These are phyloP conservation scores for Naganishia sp. DNA, from an alignment of 1,284 basidiomycete genomes.

Conservation along the genomic window DNA sequence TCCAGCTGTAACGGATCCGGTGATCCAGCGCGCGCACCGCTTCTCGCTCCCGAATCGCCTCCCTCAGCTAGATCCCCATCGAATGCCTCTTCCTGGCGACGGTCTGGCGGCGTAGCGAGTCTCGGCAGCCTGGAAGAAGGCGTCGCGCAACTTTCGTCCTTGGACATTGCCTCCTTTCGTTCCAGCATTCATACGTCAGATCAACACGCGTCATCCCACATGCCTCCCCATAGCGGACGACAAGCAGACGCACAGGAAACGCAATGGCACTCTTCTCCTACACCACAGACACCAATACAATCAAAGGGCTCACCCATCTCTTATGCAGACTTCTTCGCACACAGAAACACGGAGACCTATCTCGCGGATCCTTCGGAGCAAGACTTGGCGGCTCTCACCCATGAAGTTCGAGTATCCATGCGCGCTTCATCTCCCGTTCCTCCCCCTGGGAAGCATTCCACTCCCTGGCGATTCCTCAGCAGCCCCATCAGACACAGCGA, in stretches of 20 bases:
- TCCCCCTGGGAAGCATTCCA: neutral
- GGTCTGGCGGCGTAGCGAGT: constrained; percentile 7
- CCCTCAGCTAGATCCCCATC: neutral
- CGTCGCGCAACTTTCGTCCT: constrained; percentile 16
- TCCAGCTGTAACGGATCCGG: neutral
- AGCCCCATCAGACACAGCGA: constrained; percentile 16
- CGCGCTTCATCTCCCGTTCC: neutral
- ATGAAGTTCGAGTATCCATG: neutral
- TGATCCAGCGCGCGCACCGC: constrained; percentile 11
- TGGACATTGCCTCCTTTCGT: neutral
- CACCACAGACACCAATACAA: neutral
- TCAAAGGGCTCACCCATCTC: neutral
- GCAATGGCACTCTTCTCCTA: neutral
- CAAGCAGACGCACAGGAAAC: neutral
- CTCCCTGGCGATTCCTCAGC: constrained; percentile 25
- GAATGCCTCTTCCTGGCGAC: constrained; percentile 4
- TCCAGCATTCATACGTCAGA: neutral
- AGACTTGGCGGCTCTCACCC: neutral
- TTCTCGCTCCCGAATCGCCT: neutral
- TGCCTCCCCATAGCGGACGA: neutral
- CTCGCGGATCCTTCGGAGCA: constrained; percentile 8
- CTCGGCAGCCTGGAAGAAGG: constrained; percentile 24
- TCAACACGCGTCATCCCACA: constrained; percentile 1
- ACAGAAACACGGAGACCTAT: constrained; percentile 13
- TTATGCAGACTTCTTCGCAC: constrained; percentile 6